Evolutionary conservation across 441 rosid genomes (phyloP), one percentile per base, ranked within the genome.

Genomic region (Manihot esculenta): DNA sequence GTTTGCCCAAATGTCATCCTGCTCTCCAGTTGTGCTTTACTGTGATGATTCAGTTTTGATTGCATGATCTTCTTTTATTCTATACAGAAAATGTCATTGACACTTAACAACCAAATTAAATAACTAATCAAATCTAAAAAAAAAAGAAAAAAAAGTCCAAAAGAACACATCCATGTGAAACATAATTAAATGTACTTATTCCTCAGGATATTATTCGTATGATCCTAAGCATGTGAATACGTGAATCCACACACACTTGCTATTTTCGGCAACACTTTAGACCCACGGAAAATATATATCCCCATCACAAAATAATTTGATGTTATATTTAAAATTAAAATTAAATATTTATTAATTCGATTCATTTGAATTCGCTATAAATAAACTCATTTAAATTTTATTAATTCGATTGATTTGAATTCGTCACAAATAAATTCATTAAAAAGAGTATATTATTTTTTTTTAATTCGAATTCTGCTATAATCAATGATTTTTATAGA

Each of bases 31-130:
- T 33, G 10, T 38, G 9, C 48, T 33, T 60, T 35, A 49, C 66
- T 59, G 17, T 33, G 1, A 70, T 70, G 66, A 26, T 70, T 70
- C 48, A 17, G 21, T 60, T 70, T 70, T 70, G 58, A 60, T 70
- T 60, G 49, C 35, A 59, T 20, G 35, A 58, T 69, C 44, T 68
- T 23, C 49, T 27, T n/a, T 26, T 56, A 23, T 1, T 12, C 12
- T 10, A n/a, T 15, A 53, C 38, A n/a, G 61, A 53, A 66, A 11
- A 18, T 64, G 24, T 50, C 38, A 8, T 7, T 8, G 42, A 38
- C 42, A 38, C 42, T 5, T 5, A n/a, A n/a, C n/a, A n/a, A n/a
- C n/a, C n/a, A 33, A 38, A 38, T 7, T 38, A 38, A 38, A 5
- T 38, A 38, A 38, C 0, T 7, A 38, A 9, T 7, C 42, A 5